These are phyloP conservation scores for Chrysoporthe deuterocubensis DNA, from an alignment of 2,329 filamentous ascomycete genomes.

Conservation along the genomic window DNA sequence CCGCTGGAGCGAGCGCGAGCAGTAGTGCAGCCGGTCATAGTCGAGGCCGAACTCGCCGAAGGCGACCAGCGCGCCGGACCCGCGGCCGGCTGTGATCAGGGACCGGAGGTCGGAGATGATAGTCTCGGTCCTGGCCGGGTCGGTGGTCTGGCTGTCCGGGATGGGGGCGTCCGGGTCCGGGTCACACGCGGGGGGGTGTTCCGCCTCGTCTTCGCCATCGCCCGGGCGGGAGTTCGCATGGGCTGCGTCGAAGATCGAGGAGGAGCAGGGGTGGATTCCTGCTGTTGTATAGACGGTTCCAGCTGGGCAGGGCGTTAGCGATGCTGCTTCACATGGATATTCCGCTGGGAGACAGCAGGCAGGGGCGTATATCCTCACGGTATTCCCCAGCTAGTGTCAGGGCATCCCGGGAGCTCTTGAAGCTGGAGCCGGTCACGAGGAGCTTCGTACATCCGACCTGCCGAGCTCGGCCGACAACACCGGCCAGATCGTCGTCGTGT, in stretches of 20 bases:
- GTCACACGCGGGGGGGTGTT: conserved; percentile 58
- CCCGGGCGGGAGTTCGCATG: conserved; percentile 46
- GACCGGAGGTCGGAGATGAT: conserved; percentile 64
- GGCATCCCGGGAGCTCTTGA: conserved; percentile 76
- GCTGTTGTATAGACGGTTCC: conserved; percentile 86
- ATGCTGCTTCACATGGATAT: background rate
- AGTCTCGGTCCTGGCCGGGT: conserved; percentile 47
- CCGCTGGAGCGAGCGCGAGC: conserved; percentile 76
- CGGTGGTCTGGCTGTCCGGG: conserved; percentile 50
- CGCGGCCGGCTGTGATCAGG: conserved; percentile 65
- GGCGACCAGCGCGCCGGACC: conserved; percentile 64
- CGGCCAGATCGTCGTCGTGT: conserved; percentile 74
- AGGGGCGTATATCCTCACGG: conserved; percentile 55
- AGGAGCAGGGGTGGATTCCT: conserved; percentile 91
- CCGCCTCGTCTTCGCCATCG: conserved; percentile 43
- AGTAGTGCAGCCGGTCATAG: conserved; percentile 88
- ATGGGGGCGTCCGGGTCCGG: conserved; percentile 53
- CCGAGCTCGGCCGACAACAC: conserved; percentile 77
- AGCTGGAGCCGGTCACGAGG: conserved; percentile 90
- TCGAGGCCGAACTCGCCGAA: conserved; percentile 97
- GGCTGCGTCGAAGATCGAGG: conserved; percentile 72
- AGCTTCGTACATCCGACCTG: conserved; percentile 85
- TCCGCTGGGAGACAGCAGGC: background rate
- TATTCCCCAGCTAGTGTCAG: conserved; percentile 74
- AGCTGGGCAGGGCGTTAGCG: conserved; percentile 50